A percentile compares a stretch with the other conserved stretches of the same genome.
Conservation (phyloP, 1,284 basidiomycete species). For the Mixia osmundae region DNA sequence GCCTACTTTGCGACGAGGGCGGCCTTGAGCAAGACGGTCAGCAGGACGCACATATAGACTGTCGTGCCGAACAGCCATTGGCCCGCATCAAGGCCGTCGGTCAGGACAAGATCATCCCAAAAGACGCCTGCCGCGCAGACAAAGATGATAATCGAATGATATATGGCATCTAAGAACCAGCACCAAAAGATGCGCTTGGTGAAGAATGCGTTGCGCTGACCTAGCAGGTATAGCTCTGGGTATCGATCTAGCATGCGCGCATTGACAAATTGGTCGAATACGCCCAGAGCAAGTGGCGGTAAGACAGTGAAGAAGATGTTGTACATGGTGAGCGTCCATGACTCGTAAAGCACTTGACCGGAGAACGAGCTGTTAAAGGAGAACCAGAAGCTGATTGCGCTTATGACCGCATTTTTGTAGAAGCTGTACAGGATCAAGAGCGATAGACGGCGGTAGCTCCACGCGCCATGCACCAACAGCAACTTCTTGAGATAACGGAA, state of each 20-base stretch:
- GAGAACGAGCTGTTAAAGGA: slow-evolving; percentile 95
- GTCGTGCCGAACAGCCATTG: slow-evolving; percentile 32
- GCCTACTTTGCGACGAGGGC: slow-evolving; percentile 89
- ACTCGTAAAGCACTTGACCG: slow-evolving; percentile 92
- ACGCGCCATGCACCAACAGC: slow-evolving; percentile 78
- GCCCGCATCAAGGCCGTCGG: slow-evolving; percentile 18
- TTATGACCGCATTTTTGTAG: neutral
- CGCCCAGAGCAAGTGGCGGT: slow-evolving; percentile 73
- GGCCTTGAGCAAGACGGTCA: slow-evolving; percentile 53
- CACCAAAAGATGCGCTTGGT: slow-evolving; percentile 78
- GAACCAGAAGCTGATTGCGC: slow-evolving; percentile 52
- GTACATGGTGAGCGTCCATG: slow-evolving; percentile 73
- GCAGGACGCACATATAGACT: slow-evolving; percentile 60
- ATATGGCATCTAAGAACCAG: slow-evolving; percentile 83
- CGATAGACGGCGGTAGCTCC: slow-evolving; percentile 90
- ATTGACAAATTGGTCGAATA: slow-evolving; percentile 90
- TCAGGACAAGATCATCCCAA: slow-evolving; percentile 74
- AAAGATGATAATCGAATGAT: slow-evolving; percentile 39
- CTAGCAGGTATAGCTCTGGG: slow-evolving; percentile 79
- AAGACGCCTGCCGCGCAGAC: slow-evolving; percentile 17
- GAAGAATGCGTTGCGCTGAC: slow-evolving; percentile 79
- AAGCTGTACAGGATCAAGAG: slow-evolving; percentile 27
- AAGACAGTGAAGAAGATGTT: slow-evolving; percentile 85
- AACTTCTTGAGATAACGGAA: slow-evolving; percentile 80
- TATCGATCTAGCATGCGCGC: slow-evolving; percentile 70